A percentile compares a stretch with the other conserved stretches of the same genome.
phyloP scores from a whole-genome alignment of 306 rosid species.

The Purshia tridentata region DNA sequence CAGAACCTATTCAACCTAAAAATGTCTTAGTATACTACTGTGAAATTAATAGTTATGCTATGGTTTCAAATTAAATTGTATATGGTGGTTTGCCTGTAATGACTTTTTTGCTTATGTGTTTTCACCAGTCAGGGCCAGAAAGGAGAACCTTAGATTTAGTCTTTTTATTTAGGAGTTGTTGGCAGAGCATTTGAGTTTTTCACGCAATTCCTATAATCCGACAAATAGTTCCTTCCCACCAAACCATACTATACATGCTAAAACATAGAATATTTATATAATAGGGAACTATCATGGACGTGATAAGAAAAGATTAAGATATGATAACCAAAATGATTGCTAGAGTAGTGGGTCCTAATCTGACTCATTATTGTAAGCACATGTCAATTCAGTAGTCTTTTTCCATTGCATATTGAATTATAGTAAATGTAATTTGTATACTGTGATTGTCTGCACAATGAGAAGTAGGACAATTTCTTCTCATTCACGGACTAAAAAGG shows the following conservation, averaged over 20 bases:
- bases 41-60: not conserved
- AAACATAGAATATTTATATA: conserved; percentile 14
- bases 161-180: conserved; percentile 9
- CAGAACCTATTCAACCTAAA: not conserved
- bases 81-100: conserved; percentile 24
- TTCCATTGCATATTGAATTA: not conserved
- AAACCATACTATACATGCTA: conserved; percentile 28
- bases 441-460: conserved; percentile 1
- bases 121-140: conserved; percentile 22
- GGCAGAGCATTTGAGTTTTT: conserved; percentile 9
- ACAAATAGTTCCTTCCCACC: conserved; percentile 43
- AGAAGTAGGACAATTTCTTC: not conserved
- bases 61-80: conserved; percentile 23
- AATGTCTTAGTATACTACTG: not conserved
- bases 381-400: conserved; percentile 2
- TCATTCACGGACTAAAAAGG: conserved; percentile 2
- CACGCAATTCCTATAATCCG: conserved; percentile 16
- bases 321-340: conserved; percentile 17
- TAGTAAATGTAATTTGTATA: not conserved
- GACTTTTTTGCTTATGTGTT: conserved; percentile 23
- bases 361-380: conserved; percentile 6
- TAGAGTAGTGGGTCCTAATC: conserved; percentile 35
- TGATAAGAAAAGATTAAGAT: conserved; percentile 11
- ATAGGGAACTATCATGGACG: conserved; percentile 14
- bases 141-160: conserved; percentile 27